Evolutionary conservation across 352 stramenopile species (phyloP).

Genomic region (Globisporangium lucens): DNA sequence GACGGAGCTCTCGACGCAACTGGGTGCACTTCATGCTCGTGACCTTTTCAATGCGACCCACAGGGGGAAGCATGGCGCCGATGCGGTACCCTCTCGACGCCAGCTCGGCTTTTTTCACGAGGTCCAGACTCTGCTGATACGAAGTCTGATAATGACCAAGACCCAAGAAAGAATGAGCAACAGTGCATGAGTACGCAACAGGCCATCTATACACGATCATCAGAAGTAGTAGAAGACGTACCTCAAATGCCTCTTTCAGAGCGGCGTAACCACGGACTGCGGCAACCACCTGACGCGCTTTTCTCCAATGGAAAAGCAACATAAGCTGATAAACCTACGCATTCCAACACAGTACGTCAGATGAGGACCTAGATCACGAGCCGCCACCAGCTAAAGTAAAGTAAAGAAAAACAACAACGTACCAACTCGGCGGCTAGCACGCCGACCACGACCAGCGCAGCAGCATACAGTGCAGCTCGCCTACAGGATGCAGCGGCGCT

Average conservation of each 20-base stretch:
- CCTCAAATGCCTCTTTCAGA: conserved; percentile 14
- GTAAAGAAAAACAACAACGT: neutral
- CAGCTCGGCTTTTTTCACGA: conserved; percentile 62
- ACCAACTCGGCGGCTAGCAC: conserved; percentile 8
- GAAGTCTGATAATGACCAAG: conserved; percentile 9
- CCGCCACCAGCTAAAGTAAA: neutral
- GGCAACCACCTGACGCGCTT: neutral
- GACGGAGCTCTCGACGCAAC: conserved; percentile 36
- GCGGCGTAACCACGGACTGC: neutral
- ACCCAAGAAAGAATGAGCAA: neutral
- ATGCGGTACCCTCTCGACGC: conserved; percentile 52
- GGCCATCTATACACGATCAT: neutral
- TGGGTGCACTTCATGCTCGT: conserved; percentile 33
- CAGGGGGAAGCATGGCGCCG: conserved; percentile 38
- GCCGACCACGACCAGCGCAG: neutral
- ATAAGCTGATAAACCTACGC: conserved; percentile 14
- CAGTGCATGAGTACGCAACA: neutral
- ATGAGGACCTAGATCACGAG: neutral
- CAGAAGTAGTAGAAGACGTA: neutral
- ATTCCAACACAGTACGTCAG: neutral
- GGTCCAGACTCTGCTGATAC: conserved; percentile 33
- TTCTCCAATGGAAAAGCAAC: conserved; percentile 4
- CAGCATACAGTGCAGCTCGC: neutral
- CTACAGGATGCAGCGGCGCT: neutral
- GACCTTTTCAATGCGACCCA: conserved; percentile 45